Conservation (phyloP, 345 rosid genomes). For the Cochlearia excelsa region DNA sequence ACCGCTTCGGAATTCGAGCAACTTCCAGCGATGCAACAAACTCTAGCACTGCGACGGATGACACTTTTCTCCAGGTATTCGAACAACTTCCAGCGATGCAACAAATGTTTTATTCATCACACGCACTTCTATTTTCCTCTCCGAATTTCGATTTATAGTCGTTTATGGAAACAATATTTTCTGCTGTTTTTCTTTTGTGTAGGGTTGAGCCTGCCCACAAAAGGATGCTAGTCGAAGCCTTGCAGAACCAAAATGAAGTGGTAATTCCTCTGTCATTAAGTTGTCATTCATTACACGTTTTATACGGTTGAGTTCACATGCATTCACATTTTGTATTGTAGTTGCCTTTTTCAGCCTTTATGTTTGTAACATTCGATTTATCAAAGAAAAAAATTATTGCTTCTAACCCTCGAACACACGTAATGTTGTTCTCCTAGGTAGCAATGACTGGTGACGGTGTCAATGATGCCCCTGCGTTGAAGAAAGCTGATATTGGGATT, state of each 20-base stretch:
- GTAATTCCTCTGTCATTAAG: constrained; percentile 41
- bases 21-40: constrained; percentile 86
- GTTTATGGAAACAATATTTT: constrained; percentile 19
- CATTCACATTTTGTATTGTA: constrained; percentile 8
- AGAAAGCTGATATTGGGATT: constrained; percentile 96
- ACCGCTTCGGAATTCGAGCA: constrained; percentile 95
- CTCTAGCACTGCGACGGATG: constrained; percentile 83
- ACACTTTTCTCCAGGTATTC: constrained; percentile 82
- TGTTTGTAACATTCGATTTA: constrained; percentile 10
- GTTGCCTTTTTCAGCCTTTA: constrained; percentile 4
- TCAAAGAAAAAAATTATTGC: constrained; percentile 1
- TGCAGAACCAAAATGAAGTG: constrained; percentile 98
- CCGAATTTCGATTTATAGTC: constrained; percentile 4
- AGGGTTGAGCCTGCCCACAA: constrained; percentile 99
- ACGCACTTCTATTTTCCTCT: constrained; percentile 24
- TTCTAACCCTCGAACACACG: constrained; percentile 5
- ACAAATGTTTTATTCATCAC: constrained; percentile 3
- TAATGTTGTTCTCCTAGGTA: constrained; percentile 51
- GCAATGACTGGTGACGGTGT: constrained; percentile 99
- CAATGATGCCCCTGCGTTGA: constrained; percentile 98
- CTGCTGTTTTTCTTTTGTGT: constrained; percentile 6
- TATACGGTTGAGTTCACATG: constrained; percentile 9
- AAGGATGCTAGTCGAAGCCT: constrained; percentile 97
- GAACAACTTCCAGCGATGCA: background rate
- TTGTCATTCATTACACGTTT: constrained; percentile 15